phyloP scores from a whole-genome alignment of 257 asterid genomes.

The Salvia hispanica region DNA sequence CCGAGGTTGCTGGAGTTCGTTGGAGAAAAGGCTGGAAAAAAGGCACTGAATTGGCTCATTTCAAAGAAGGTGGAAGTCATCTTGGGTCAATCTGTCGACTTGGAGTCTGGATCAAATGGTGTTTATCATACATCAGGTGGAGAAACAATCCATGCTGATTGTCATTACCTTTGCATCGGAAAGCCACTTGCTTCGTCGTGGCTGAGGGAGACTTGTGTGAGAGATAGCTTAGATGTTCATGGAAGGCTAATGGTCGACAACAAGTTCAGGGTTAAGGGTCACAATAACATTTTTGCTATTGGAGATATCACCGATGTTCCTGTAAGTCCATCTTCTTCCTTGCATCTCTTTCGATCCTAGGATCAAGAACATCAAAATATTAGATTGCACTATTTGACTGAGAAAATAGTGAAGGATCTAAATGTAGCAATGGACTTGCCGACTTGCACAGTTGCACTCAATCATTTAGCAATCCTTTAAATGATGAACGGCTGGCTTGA shows the following conservation, averaged over 20 bases:
- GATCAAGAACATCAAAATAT: neutral
- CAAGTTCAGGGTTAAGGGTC: constrained; percentile 67
- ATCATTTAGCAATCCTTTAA: neutral
- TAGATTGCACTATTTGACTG: neutral
- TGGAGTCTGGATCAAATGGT: constrained; percentile 49
- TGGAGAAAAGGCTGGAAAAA: constrained; percentile 64
- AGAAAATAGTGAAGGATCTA: neutral
- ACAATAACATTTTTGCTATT: constrained; percentile 58
- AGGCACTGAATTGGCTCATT: constrained; percentile 70
- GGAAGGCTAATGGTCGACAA: constrained; percentile 71
- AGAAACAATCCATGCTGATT: constrained; percentile 68
- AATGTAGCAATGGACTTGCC: constrained; percentile 15
- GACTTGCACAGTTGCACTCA: too few relatives aligned
- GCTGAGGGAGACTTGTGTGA: constrained; percentile 58
- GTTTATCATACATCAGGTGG: constrained; percentile 65
- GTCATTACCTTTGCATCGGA: constrained; percentile 73
- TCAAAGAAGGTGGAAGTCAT: constrained; percentile 77
- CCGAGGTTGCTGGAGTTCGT: constrained; percentile 70
- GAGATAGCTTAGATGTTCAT: constrained; percentile 54
- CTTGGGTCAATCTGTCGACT: constrained; percentile 60
- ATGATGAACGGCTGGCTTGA: neutral
- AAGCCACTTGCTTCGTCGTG: constrained; percentile 68
- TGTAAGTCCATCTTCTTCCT: constrained; percentile 46
- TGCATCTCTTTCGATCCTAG: constrained; percentile 7
- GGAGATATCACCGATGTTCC: constrained; percentile 80